These are phyloP conservation scores for Dactylellina leptospora DNA, from an alignment of 2,329 filamentous ascomycete species.

Conservation along the genomic window DNA sequence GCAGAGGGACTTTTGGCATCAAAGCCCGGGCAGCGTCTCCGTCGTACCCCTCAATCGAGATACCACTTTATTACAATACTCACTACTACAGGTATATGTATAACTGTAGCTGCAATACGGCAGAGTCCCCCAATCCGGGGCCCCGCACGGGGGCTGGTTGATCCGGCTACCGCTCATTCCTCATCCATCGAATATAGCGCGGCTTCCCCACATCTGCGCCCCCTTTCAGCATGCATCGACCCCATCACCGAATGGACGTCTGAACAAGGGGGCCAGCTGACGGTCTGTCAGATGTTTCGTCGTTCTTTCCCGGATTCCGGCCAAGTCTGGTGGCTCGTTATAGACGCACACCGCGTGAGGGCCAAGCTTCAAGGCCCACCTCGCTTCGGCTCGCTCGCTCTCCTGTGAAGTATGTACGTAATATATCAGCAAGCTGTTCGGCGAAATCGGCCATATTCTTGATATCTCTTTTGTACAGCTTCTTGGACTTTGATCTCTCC, in stretches of 20 bases:
- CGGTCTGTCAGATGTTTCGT: conserved; percentile 13
- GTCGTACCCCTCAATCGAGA: conserved; percentile 24
- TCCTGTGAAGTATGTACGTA: conserved; percentile 4
- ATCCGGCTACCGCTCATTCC: conserved; percentile 27
- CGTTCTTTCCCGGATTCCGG: conserved; percentile 4
- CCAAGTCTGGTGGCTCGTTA: conserved; percentile 1
- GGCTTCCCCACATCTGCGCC: conserved; percentile 32
- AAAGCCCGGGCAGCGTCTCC: conserved; percentile 1
- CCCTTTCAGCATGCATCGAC: conserved; percentile 13
- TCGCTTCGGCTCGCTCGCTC: conserved; percentile 3
- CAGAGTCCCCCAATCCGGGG: no score
- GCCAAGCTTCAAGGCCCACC: conserved; percentile 1
- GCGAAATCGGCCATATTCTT: no score
- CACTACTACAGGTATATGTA: no score
- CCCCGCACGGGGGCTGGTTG: conserved; percentile 37
- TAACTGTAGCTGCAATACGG: no score
- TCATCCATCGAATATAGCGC: conserved; percentile 22
- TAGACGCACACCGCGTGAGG: conserved; percentile 1
- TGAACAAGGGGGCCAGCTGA: conserved; percentile 13
- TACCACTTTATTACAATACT: no score
- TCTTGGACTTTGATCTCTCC: no score
- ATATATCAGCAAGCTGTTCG: no score
- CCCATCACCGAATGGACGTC: neutral
- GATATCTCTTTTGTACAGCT: no score
- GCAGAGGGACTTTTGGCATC: conserved; percentile 3